Conservation (phyloP, 2,329 filamentous ascomycete genomes). For the Aspergillus tamarii region DNA sequence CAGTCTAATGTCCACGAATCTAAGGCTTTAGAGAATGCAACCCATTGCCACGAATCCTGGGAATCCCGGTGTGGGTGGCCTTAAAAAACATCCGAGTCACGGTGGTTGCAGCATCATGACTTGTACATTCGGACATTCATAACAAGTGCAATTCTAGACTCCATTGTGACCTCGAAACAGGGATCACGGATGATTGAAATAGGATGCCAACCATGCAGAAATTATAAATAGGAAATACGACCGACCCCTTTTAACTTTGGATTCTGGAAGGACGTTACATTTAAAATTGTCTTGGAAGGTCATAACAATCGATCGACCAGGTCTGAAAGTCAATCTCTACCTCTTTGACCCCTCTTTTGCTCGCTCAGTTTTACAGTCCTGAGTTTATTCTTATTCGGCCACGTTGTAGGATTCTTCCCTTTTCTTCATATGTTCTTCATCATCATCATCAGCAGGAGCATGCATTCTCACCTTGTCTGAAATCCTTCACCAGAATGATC, state of each 20-base stretch:
- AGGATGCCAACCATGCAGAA: neutral
- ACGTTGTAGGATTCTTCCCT: neutral
- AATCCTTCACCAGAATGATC: neutral
- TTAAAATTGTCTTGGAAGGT: neutral
- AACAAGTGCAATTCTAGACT: neutral
- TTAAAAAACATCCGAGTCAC: neutral
- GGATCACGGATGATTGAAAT: neutral
- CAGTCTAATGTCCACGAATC: neutral
- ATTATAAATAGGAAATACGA: neutral
- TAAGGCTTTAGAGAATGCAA: neutral
- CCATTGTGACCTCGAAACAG: neutral
- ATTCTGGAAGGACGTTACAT: neutral
- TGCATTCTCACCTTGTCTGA: neutral
- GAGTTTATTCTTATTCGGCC: neutral
- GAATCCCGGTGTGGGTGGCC: neutral
- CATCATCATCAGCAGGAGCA: neutral
- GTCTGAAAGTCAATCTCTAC: neutral
- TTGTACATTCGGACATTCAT: neutral
- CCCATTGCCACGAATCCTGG: neutral
- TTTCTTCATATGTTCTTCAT: neutral
- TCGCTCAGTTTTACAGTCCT: neutral
- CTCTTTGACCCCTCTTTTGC: neutral
- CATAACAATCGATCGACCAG: neutral
- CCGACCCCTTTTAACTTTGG: neutral
- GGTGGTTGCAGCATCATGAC: neutral